Evolutionary conservation across 108 stramenopile species (phyloP).

Genomic region (Cylindrotheca closterium): DNA sequence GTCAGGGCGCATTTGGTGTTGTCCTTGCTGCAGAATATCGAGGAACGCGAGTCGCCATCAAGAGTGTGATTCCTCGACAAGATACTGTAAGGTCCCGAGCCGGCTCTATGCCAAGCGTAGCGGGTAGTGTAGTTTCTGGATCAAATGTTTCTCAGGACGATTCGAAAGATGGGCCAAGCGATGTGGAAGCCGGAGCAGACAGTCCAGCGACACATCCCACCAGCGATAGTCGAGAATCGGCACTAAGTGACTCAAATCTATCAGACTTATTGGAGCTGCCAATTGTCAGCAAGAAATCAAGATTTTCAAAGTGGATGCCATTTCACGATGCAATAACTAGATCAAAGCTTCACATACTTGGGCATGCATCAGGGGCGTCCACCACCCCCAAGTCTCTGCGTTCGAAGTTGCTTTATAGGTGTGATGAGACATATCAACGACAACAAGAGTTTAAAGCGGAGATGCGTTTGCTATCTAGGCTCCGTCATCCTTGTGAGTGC

Average conservation of each 20-base stretch:
- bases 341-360: not conserved
- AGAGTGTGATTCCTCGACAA: slow-evolving; percentile 12
- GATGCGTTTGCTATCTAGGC: slow-evolving; percentile 56
- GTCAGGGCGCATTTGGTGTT: slow-evolving; percentile 42
- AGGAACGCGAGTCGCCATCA: slow-evolving; percentile 31
- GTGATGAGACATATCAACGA: not conserved
- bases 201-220: not conserved
- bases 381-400: not conserved
- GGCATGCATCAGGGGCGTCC: not conserved
- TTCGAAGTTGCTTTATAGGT: not conserved
- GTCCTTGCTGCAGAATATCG: slow-evolving; percentile 30
- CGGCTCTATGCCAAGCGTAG: not conserved
- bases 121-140: not conserved
- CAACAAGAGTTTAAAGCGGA: slow-evolving; percentile 46
- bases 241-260: not conserved
- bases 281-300: not conserved
- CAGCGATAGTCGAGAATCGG: not conserved
- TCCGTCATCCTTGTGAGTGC: slow-evolving; percentile 55
- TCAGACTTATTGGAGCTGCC: not conserved
- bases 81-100: not conserved
- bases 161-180: too few relatives aligned
- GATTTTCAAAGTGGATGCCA: not conserved
- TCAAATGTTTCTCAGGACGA: not conserved
- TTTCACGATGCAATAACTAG: not conserved
- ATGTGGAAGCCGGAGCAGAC: not conserved